Base-by-base conservation (phyloP, 2,329 filamentous ascomycete species). In the Fusarium avenaceum region DNA sequence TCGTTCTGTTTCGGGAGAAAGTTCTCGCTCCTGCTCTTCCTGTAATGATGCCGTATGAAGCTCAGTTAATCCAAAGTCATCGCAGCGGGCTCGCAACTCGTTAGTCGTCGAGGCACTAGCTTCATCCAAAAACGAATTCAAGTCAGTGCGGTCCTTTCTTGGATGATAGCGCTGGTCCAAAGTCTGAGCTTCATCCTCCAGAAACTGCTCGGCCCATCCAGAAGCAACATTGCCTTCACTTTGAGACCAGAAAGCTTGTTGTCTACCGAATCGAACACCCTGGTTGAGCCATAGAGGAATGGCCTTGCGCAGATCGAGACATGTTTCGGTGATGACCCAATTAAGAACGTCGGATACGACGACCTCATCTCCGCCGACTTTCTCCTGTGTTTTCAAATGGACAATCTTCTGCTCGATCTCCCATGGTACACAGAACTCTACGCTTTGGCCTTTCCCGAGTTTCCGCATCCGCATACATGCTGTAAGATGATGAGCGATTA, bases 391-490 rank as follows among this genome's bases (percentile, higher is more conserved):
- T 7, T 40, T 47, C 2, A 55, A 28, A 1, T 28, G 11, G 1
- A 74, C 60, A 17, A 92, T 88, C 59, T 86, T 86, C 0, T 72
- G 76, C 13, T 85, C 77, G 5, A 92, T 87, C 58, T 93, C 90
- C 1, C 80, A 72, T 0, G 88, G 83, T 1, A 88, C 77, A 54
- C 84, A 87, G 50, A 92, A 92, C 0, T 86, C 78, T 0, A 93
- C 84, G 0, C 86, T 88, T 67, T 94, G 90, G 0, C 89, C 89
- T 4, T 86, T 78, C 0, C 89, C 91, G 0, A 94, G 81, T 60
- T 89, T 87, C 13, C 90, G 77, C 85, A 93, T 88, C n/a, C 91
- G 77, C 88, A 91, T 92, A 60, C 89, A 91, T 0, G 89, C 89
- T 87, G 38, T 15, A 4, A 30, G 4, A 49, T 19, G 17, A 13